Evolutionary conservation across 768 basidiomycete genomes (phyloP).

Genomic region (Suillus clintonianus): DNA sequence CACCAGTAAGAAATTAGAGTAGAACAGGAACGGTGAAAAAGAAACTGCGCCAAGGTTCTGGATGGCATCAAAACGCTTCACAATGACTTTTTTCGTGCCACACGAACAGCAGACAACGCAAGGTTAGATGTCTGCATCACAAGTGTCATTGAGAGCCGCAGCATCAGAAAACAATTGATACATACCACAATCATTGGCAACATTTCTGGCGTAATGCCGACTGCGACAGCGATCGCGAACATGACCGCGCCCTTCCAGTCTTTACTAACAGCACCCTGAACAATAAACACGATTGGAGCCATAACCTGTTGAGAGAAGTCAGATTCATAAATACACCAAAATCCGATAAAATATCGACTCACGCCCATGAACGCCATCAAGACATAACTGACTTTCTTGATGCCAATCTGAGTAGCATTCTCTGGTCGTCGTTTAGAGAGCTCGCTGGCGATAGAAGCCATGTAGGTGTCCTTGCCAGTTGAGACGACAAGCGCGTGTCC

Average conservation of each 20-base stretch:
- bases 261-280: constrained; percentile 33
- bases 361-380: constrained; percentile 33
- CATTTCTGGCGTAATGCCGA: constrained; percentile 35
- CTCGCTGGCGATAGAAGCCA: constrained; percentile 37
- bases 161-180: background rate
- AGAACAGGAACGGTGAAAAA: constrained; percentile 42
- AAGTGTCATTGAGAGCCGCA: constrained; percentile 16
- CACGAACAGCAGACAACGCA: constrained; percentile 55
- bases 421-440: constrained; percentile 33
- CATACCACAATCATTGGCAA: constrained; percentile 36
- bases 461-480: constrained; percentile 35
- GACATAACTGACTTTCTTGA: constrained; percentile 35
- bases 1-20: constrained; percentile 42
- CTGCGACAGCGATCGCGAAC: constrained; percentile 33
- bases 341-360: constrained; percentile 3
- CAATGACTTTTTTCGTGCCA: constrained; percentile 62
- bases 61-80: constrained; percentile 62
- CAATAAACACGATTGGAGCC: constrained; percentile 30
- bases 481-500: constrained; percentile 32
- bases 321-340: background rate
- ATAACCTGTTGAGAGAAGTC: constrained; percentile 20
- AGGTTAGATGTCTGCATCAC: constrained; percentile 59
- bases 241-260: constrained; percentile 32
- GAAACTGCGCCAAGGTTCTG: constrained; percentile 63
- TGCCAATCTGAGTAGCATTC: constrained; percentile 34